Conservation (phyloP, 441 rosid genomes). For the Gossypium laxum region DNA sequence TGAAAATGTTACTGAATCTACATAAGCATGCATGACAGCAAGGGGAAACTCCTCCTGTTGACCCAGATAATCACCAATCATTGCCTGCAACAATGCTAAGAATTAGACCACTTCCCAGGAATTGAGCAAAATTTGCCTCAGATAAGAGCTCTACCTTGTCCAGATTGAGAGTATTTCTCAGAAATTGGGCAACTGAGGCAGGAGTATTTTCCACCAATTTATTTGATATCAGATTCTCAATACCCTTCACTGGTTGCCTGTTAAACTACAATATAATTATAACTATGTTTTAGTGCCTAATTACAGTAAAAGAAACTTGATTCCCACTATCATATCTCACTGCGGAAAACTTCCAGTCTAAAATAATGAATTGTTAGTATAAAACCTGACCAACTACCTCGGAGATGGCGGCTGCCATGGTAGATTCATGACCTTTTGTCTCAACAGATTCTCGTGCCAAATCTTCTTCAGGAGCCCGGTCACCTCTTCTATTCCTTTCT, state of each 20-base stretch:
- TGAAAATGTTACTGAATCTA: constrained; percentile 80
- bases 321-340: not conserved
- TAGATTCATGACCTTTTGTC: constrained; percentile 90
- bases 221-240: constrained; percentile 64
- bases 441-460: constrained; percentile 44
- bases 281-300: constrained; percentile 5
- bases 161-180: constrained; percentile 60
- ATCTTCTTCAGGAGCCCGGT: constrained; percentile 34
- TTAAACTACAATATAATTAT: constrained; percentile 62
- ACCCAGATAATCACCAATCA: constrained; percentile 95
- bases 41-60: constrained; percentile 96
- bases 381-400: constrained; percentile 42
- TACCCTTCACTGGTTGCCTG: constrained; percentile 70
- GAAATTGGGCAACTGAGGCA: constrained; percentile 75
- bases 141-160: constrained; percentile 55
- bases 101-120: constrained; percentile 25
- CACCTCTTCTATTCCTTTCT: constrained; percentile 30
- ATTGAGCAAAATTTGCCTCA: constrained; percentile 11
- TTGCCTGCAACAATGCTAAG: constrained; percentile 53
- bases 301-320: not conserved
- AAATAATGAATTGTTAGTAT: not conserved
- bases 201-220: constrained; percentile 79
- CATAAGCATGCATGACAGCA: constrained; percentile 96
- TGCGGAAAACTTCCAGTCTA: not conserved
- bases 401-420: constrained; percentile 79